Evolutionary conservation across 2,329 filamentous ascomycete species (phyloP), one percentile per base, ranked within the genome.

Genomic region (Chrysosporium keratinophilum): DNA sequence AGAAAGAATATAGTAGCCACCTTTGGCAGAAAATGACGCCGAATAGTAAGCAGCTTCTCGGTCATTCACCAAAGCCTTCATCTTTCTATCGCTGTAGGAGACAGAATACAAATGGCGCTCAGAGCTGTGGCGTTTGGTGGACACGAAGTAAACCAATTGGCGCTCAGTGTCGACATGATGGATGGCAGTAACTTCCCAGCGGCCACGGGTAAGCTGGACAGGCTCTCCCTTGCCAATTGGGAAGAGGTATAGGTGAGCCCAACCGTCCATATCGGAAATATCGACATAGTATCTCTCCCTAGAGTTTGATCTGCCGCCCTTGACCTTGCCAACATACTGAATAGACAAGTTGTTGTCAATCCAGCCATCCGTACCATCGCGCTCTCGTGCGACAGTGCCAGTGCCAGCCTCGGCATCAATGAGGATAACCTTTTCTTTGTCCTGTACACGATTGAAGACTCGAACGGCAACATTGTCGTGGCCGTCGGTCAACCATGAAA

Each of bases 51-150:
- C 83, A 0, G 80, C 67, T 0, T 78, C 70, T 0, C 69, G 73
- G 52, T 83, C 79, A 51, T 86, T 78, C 3, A 85, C 83, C 0
- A 86, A 75, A 0, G 82, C 67, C 5, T 73, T 81, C 43, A 79
- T 77, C 57, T 77, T 69, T 9, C 72, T 69, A 0, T 74, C 78
- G 3, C 71, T 68, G 60, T 80, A 82, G 0, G 78, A 82, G 10
- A 86, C 79, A 1, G 79, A 83, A 70, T 84, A 87, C 4, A 87
- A 61, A 59, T 87, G 83, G 1, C 79, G 75, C 63, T 86, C 82
- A 0, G 82, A 85, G 56, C 78, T 81, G 69, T 86, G 81, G 42
- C 74, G 75, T 61, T 83, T 78, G 0, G 82, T 83, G 1, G 83
- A 83, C 1, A 76, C 74, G 69, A 79, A 87, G 70, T 85, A 85